phyloP scores from a whole-genome alignment of 2,329 filamentous ascomycete species.

The Paecilomyces formosus region DNA sequence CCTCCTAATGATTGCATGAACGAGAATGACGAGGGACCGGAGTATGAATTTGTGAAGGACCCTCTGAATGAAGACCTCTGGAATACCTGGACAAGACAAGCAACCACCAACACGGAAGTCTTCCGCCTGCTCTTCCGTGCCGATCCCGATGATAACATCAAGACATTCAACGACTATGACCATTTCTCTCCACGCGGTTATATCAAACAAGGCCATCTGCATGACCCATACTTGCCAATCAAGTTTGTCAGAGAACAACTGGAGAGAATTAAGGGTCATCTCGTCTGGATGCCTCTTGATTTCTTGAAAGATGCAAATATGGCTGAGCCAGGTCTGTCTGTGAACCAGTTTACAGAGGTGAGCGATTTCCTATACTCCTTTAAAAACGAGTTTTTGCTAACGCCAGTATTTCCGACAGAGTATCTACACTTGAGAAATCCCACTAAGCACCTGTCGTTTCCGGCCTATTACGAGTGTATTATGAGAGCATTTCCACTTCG shows the following conservation, averaged over 20 bases:
- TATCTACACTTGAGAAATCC: not conserved
- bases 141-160: slow-evolving; percentile 85
- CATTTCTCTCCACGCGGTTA: slow-evolving; percentile 58
- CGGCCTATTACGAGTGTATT: too few relatives aligned
- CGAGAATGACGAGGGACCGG: slow-evolving; percentile 61
- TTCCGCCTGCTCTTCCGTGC: slow-evolving; percentile 77
- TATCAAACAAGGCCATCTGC: slow-evolving; percentile 78
- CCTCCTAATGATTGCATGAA: slow-evolving; percentile 66
- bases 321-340: slow-evolving; percentile 79
- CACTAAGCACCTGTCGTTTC: too few relatives aligned
- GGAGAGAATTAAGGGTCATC: slow-evolving; percentile 72
- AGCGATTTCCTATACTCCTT: slow-evolving; percentile 43
- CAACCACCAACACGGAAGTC: slow-evolving; percentile 69
- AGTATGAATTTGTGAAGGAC: slow-evolving; percentile 64
- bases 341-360: slow-evolving; percentile 81
- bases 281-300: slow-evolving; percentile 92
- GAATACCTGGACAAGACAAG: slow-evolving; percentile 64
- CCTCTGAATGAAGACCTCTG: slow-evolving; percentile 63
- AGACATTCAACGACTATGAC: slow-evolving; percentile 85
- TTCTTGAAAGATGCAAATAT: slow-evolving; percentile 79
- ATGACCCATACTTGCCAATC: slow-evolving; percentile 67
- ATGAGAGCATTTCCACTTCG: too few relatives aligned
- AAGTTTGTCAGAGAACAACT: slow-evolving; percentile 68
- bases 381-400: not conserved
- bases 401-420: not conserved